Conservation (phyloP, 768 basidiomycete species). For the Trametes cinnabarina region DNA sequence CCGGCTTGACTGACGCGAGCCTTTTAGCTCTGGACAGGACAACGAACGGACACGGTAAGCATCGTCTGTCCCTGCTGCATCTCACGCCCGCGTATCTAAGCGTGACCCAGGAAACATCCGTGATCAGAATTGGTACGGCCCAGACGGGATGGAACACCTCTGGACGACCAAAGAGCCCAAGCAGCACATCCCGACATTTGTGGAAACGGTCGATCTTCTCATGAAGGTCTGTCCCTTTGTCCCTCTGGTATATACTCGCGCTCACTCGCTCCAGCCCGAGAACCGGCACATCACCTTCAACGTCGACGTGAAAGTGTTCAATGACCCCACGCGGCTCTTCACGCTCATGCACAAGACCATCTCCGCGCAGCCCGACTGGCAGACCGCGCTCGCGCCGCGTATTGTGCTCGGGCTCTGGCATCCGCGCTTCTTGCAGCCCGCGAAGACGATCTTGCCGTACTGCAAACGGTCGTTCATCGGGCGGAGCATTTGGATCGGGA, state of each 20-base stretch:
- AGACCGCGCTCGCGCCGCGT: slow-evolving; percentile 71
- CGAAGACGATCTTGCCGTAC: slow-evolving; percentile 72
- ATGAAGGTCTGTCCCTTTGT: slow-evolving; percentile 53
- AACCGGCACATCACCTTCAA: slow-evolving; percentile 73
- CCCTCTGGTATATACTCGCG: slow-evolving; percentile 17
- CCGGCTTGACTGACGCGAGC: not conserved
- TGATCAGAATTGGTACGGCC: slow-evolving; percentile 45
- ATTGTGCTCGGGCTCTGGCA: slow-evolving; percentile 86
- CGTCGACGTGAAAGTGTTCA: slow-evolving; percentile 79
- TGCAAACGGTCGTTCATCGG: slow-evolving; percentile 84
- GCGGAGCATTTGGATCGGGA: slow-evolving; percentile 61
- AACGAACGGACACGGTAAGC: slow-evolving; percentile 68
- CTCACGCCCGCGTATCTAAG: slow-evolving; percentile 13
- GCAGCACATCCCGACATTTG: slow-evolving; percentile 92
- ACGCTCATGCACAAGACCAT: slow-evolving; percentile 38
- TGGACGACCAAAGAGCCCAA: slow-evolving; percentile 73
- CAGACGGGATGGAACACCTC: slow-evolving; percentile 64
- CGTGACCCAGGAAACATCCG: slow-evolving; percentile 50
- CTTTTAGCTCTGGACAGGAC: slow-evolving; percentile 67
- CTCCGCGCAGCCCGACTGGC: slow-evolving; percentile 60
- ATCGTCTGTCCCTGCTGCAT: not conserved
- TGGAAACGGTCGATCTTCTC: slow-evolving; percentile 71
- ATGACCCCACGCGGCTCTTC: not conserved
- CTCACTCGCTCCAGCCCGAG: slow-evolving; percentile 48
- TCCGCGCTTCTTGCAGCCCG: slow-evolving; percentile 77